Conservation (phyloP, 139 green algal species). For the Axilococcus clingmanii region DNA sequence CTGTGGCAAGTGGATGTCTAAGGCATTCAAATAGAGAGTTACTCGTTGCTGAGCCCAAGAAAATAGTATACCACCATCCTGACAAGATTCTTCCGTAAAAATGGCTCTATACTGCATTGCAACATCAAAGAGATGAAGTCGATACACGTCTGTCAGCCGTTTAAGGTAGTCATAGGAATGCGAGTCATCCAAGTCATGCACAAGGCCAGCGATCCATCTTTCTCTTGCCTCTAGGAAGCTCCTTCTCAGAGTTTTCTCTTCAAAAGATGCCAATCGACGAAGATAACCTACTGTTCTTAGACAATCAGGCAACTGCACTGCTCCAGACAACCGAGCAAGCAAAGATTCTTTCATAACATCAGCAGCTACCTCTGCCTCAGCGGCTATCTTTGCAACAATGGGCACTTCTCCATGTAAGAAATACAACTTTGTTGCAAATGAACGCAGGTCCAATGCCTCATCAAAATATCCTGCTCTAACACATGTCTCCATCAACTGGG, state of each 20-base stretch:
- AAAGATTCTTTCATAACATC: conserved; percentile 76
- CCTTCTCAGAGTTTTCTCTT: conserved; percentile 56
- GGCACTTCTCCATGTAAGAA: conserved; percentile 28
- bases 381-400: conserved; percentile 58
- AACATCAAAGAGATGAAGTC: conserved; percentile 96
- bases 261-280: conserved; percentile 70
- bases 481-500: conserved; percentile 93
- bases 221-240: conserved; percentile 77
- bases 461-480: conserved; percentile 90
- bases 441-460: conserved; percentile 90
- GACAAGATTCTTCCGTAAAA: conserved; percentile 43
- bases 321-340: conserved; percentile 60
- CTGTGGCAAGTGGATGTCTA: conserved; percentile 47
- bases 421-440: conserved; percentile 12
- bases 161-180: conserved; percentile 77
- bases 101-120: conserved; percentile 97
- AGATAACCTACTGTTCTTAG: conserved; percentile 90
- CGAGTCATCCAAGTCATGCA: conserved; percentile 67
- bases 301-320: conserved; percentile 83
- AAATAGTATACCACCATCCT: conserved; percentile 50
- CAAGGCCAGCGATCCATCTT: conserved; percentile 54
- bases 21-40: conserved; percentile 40
- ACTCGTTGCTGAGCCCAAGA: conserved; percentile 73
- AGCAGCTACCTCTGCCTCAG: conserved; percentile 43
- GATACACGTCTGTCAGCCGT: conserved; percentile 86